A percentile compares a stretch with the other conserved stretches of the same genome.
Conservation (phyloP, 441 rosid genomes). For the Pelargonium cotyledonis region DNA sequence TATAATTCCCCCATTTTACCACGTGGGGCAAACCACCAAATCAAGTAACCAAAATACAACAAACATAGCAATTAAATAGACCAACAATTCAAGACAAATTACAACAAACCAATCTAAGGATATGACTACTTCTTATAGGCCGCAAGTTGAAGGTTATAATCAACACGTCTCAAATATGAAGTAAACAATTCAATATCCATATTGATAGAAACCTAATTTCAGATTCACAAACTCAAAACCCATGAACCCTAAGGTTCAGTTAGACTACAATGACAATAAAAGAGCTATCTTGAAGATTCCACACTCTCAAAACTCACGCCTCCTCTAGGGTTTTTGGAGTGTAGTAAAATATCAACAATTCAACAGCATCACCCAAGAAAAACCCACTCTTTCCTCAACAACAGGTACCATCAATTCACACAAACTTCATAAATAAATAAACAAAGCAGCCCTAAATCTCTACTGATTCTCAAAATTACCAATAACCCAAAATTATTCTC, state of each 20-base stretch:
- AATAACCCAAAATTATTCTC: neutral
- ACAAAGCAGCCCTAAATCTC: neutral
- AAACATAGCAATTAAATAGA: neutral
- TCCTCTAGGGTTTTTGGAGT: neutral
- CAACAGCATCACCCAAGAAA: neutral
- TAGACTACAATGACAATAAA: neutral
- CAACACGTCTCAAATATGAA: neutral
- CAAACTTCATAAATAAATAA: neutral
- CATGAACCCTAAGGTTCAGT: neutral
- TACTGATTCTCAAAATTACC: neutral
- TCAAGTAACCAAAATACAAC: neutral
- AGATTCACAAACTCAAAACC: neutral
- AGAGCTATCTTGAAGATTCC: neutral
- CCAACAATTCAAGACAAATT: neutral
- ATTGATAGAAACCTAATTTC: neutral
- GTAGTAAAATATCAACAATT: neutral
- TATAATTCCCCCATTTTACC: neutral
- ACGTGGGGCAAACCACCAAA: neutral
- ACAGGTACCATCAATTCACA: neutral
- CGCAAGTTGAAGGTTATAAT: neutral
- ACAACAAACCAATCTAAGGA: neutral
- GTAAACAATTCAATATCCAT: neutral
- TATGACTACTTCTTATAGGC: neutral
- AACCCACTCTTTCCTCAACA: neutral
- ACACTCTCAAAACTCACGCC: neutral